These are phyloP conservation scores for Cadophora luteo-olivacea DNA, from an alignment of 2,329 filamentous ascomycete species.

Conservation along the genomic window DNA sequence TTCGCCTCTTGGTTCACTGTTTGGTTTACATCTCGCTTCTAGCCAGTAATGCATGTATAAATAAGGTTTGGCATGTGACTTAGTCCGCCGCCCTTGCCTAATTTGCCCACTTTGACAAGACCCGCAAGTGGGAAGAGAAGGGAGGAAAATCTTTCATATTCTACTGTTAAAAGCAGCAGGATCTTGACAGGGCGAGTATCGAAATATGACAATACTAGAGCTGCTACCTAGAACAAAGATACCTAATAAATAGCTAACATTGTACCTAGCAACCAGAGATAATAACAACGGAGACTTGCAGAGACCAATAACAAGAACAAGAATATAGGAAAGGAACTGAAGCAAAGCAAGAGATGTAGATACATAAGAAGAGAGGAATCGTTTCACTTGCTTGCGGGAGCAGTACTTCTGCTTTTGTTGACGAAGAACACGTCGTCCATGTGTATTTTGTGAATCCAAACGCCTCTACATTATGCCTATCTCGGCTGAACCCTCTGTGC, in stretches of 20 bases:
- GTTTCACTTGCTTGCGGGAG: not conserved
- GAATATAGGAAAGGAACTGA: too few species aligned
- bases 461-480: not conserved
- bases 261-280: too few species aligned
- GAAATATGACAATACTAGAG: too few species aligned
- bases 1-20: not conserved
- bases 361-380: not conserved
- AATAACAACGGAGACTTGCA: too few species aligned
- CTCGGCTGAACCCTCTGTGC: not conserved
- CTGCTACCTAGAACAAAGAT: too few species aligned
- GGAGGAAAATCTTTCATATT: too few species aligned
- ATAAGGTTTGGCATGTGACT: not conserved
- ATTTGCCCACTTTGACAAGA: not conserved
- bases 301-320: too few species aligned
- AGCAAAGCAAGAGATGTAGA: not conserved
- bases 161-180: too few species aligned
- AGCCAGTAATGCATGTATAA: not conserved
- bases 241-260: too few species aligned
- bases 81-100: not conserved
- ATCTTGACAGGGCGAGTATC: too few species aligned
- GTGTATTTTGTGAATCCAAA: not conserved
- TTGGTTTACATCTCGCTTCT: not conserved
- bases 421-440: not conserved
- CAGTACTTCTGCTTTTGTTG: not conserved
- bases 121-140: not conserved